Base-by-base conservation (phyloP, 2,329 filamentous ascomycete species). In the Botrytis tulipae region DNA sequence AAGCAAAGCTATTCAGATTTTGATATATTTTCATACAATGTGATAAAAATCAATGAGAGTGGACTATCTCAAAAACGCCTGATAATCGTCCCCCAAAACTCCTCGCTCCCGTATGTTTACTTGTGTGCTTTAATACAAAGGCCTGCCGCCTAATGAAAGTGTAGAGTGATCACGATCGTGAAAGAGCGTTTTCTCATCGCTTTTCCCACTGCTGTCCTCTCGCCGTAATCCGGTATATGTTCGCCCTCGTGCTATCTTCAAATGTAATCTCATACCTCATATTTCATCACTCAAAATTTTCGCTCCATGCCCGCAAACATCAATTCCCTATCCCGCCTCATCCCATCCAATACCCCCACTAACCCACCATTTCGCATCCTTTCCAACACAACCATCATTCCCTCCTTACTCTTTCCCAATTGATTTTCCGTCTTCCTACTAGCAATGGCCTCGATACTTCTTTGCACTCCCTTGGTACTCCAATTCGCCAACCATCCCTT, bases 301-400 rank as follows among this genome's bases (percentile, higher is more conserved):
- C 67, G 62, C 9, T 76, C 76, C 32, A 73, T 60, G 35, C 71
- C 66, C 20, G 72, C 72, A 73, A 77, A 78, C 7, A 73, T 74
- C 61, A 76, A 74, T 70, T 81, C 78, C 70, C 87, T 84, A 79
- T 92, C 90, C 77, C 85, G 84, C 70, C 89, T 84, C 90, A 92
- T 92, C 42, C 90, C 90, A 76, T 92, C 91, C 44, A 93, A 83
- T n/a, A 92, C 91, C 35, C 83, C 90, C 25, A 92, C 89, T 29
- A 93, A 83, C 0, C 91, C 91, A 57, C 91, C 91, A 73, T 86
- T 85, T 71, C 91, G 85, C 80, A 93, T 82, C 66, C 93, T 86
- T 82, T 94, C 92, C 35, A 96, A 85, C 14, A 96, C 93, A 54
- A 95, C 89, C 73, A 89, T 90, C 93, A 96, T 95, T 67, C 93